Conservation (phyloP, 73 alveolate species). For the Paramecium biaurelia region DNA sequence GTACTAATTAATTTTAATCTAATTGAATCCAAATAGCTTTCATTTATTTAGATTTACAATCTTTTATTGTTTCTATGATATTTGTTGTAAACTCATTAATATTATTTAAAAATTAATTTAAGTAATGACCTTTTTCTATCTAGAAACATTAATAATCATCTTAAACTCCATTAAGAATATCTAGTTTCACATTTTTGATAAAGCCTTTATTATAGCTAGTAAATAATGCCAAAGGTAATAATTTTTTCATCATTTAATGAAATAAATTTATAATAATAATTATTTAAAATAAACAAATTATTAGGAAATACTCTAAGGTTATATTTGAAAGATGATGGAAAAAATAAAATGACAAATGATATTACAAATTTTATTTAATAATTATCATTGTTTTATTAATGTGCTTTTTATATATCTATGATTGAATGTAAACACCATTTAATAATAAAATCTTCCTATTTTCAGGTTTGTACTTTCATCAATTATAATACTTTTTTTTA, state of each 20-base stretch:
- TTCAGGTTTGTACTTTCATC: too few relatives aligned
- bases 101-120: neutral
- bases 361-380: too few relatives aligned
- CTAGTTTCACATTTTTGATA: neutral
- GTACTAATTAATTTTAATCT: neutral
- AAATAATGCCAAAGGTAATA: neutral
- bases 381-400: neutral
- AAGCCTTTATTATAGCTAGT: neutral
- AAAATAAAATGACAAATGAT: too few relatives aligned
- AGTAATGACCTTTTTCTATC: neutral
- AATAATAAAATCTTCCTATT: too few relatives aligned
- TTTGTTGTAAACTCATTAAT: neutral
- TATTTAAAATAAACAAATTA: too few relatives aligned
- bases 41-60: neutral
- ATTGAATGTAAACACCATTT: too few relatives aligned
- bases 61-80: neutral
- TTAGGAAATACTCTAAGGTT: neutral
- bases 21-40: constrained; percentile 44
- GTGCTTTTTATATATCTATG: neutral
- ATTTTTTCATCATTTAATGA: neutral
- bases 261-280: too few relatives aligned
- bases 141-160: neutral
- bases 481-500: too few relatives aligned
- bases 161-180: neutral
- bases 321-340: neutral